Evolutionary conservation across 1,284 basidiomycete genomes (phyloP).

Genomic region (Phellinidium pouzarii): DNA sequence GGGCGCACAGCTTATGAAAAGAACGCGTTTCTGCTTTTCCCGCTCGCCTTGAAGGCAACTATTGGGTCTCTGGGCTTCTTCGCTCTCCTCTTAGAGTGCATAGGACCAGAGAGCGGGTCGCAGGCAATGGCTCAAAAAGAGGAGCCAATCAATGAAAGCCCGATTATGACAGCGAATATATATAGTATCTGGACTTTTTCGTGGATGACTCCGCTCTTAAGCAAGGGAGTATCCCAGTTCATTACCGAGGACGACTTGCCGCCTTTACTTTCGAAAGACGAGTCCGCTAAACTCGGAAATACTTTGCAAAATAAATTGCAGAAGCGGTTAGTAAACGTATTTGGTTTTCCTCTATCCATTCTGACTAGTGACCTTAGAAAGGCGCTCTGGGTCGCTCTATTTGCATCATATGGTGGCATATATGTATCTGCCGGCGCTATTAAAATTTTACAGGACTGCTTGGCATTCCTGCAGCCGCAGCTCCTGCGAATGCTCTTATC

Average conservation of each 20-base stretch:
- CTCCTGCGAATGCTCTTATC: slow-evolving; percentile 75
- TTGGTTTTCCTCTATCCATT: too few relatives aligned
- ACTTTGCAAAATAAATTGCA: slow-evolving; percentile 55
- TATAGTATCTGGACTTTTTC: slow-evolving; percentile 72
- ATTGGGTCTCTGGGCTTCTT: slow-evolving; percentile 44
- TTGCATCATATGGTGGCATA: slow-evolving; percentile 72
- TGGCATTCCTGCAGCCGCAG: slow-evolving; percentile 87
- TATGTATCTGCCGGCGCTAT: slow-evolving; percentile 63
- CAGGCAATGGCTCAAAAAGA: slow-evolving; percentile 38
- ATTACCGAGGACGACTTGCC: slow-evolving; percentile 79
- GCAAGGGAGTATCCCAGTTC: slow-evolving; percentile 51
- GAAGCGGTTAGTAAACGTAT: slow-evolving; percentile 38
- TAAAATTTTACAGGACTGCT: slow-evolving; percentile 73
- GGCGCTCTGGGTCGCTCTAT: slow-evolving; percentile 68
- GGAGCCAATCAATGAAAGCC: slow-evolving; percentile 66
- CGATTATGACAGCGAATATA: slow-evolving; percentile 76
- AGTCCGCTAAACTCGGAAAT: slow-evolving; percentile 64
- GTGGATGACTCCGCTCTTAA: slow-evolving; percentile 79
- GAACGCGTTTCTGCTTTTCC: slow-evolving; percentile 25
- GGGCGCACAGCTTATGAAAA: slow-evolving; percentile 42
- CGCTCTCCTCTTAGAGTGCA: slow-evolving; percentile 64
- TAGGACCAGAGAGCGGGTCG: slow-evolving; percentile 55
- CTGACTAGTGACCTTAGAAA: slow-evolving; percentile 28
- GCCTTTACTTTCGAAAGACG: slow-evolving; percentile 58
- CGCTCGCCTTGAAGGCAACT: slow-evolving; percentile 43